Evolutionary conservation across 768 basidiomycete species (phyloP), one percentile per base, ranked within the genome.

Genomic region (Boletellus ananas): DNA sequence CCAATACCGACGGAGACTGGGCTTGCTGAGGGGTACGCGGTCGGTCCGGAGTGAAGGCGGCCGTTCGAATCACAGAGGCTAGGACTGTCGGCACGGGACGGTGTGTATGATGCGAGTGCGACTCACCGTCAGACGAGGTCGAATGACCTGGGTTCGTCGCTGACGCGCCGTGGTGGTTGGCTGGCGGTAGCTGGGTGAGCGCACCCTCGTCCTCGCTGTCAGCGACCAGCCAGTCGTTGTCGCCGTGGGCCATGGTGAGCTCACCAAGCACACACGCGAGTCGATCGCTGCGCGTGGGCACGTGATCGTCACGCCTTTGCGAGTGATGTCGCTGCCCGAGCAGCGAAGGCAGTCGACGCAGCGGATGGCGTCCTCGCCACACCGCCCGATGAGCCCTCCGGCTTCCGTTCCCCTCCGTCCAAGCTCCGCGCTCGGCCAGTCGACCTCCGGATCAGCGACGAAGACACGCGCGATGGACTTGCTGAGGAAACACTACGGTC

Each of bases 401-500:
- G 57, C 50, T 45, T 57, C 56, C 11, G 42, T 55, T 35, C 51
- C 55, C 25, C 51, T 54, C 18, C 55, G 58, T 47, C 44, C 58
- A 31, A 47, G 34, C 34, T 35, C 58, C 46, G 51, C 55, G 42
- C 47, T 52, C 64, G 31, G 55, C 48, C 44, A 58, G 58, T 34
- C 60, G 57, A 47, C 53, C 35, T 57, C 68, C 11, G 65, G 66
- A 36, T 64, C 68, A 20, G 59, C 63, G 29, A 53, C 63, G 18
- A 84, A 82, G 59, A 72, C 77, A 17, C 74, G 84, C 14, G 90
- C 90, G 12, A 75, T 85, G 57, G 89, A 92, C 63, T 65, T 93
- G 43, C 61, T 94, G 45, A 75, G 92, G 59, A 90, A 89, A 57
- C 91, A 94, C 61, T 94, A 94, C 75, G 90, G 90, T 6, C 69